phyloP scores from a whole-genome alignment of 306 rosid genomes.

The Sphenostylis stenocarpa region DNA sequence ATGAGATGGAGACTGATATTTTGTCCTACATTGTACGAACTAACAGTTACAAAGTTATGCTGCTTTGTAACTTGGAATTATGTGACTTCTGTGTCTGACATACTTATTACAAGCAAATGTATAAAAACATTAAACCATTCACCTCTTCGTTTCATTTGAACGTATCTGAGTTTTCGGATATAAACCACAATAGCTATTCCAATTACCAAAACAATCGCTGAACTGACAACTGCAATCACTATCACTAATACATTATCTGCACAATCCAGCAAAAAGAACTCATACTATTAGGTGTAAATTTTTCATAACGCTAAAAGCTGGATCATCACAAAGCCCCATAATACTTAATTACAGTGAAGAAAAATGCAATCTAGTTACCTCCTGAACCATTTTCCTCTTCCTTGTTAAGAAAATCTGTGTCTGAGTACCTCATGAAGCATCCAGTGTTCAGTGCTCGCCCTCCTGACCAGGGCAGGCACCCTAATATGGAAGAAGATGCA shows the following conservation, averaged over 20 bases:
- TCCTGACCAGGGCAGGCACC: slow-evolving; percentile 73
- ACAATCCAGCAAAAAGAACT: slow-evolving; percentile 14
- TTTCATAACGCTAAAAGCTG: slow-evolving; percentile 8
- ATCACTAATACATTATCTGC: slow-evolving; percentile 52
- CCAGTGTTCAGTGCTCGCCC: slow-evolving; percentile 72
- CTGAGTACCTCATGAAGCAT: slow-evolving; percentile 80
- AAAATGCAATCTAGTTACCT: slow-evolving; percentile 39
- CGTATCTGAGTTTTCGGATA: slow-evolving; percentile 60
- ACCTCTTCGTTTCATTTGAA: slow-evolving; percentile 78
- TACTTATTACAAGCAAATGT: not conserved
- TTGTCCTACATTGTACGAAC: not conserved
- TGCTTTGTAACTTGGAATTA: not conserved
- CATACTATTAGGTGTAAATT: not conserved
- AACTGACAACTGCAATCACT: slow-evolving; percentile 53
- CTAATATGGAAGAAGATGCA: slow-evolving; percentile 51
- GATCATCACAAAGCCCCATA: not conserved
- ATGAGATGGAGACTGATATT: not conserved
- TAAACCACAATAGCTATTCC: slow-evolving; percentile 45
- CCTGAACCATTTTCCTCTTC: slow-evolving; percentile 38
- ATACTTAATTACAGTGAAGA: not conserved
- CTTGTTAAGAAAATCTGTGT: slow-evolving; percentile 65
- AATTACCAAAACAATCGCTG: slow-evolving; percentile 54
- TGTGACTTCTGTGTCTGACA: not conserved
- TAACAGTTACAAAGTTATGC: not conserved
- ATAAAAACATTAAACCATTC: slow-evolving; percentile 2